Evolutionary conservation across 305 asterid species (phyloP), one percentile per base, ranked within the genome.

Genomic region (Rubia tinctorum): DNA sequence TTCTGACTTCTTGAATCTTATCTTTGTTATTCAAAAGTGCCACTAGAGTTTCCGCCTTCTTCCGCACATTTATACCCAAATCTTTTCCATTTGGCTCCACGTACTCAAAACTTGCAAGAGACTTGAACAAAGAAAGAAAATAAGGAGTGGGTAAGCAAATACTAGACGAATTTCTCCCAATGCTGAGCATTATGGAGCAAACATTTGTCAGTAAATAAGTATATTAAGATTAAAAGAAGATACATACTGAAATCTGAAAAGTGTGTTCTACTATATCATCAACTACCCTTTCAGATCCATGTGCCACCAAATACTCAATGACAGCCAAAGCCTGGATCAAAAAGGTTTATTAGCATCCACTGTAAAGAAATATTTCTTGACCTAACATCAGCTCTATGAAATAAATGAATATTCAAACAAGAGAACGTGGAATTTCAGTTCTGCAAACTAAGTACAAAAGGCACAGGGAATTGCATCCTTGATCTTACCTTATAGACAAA

Each of bases 211-310:
- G 34, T 56, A 9, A 61, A 70, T 64, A 17, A 7, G 37, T 8
- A 44, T 13, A 11, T 13, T 4, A 14, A 25, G 53, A 55, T 23
- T n/a, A 42, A 72, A 72, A 69, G 78, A 80, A 73, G 75, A 80
- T 67, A 82, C 92, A 10, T 88, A 93, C 98, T 63, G 98, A 88
- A 83, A 93, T 93, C 87, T 90, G 90, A 82, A 87, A 93, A 10
- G 98, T 90, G 76, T 93, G 98, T 71, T 90, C 98, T 74, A 93
- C 77, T 74, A 91, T 91, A 80, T 93, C 97, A 81, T 91, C 97
- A 79, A 93, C 96, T 80, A 96, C 93, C 71, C 97, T 95, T 65
- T 91, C 97, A 51, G 98, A 90, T 82, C 98, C 98, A 77, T 94
- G 95, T 37, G 85, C 90, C 86, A 91, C 91, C 96, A 94, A 87